Evolutionary conservation across 2,329 filamentous ascomycete species (phyloP).

Genomic region (Xylogone sp.): DNA sequence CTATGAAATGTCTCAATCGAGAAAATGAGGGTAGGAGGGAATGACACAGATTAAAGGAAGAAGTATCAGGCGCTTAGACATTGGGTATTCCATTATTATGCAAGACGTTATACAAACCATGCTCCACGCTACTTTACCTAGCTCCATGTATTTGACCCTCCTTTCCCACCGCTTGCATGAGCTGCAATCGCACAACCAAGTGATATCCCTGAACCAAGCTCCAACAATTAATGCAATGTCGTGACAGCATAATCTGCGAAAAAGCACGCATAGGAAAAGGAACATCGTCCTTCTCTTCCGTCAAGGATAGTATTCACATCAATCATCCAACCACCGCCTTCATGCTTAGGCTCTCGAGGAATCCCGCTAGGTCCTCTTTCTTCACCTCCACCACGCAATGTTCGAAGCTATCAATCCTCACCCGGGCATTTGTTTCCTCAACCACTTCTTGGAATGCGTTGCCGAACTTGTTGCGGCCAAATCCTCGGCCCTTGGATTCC

Average conservation of each 20-base stretch:
- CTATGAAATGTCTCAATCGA: too few species aligned
- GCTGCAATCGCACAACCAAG: background rate
- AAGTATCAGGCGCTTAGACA: too few species aligned
- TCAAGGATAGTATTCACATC: too few species aligned
- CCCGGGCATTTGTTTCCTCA: conserved; percentile 81
- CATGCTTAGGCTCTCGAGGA: conserved; percentile 87
- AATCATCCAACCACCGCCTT: conserved; percentile 71
- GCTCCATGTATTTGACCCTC: background rate
- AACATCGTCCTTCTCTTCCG: too few species aligned
- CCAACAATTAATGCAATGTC: background rate
- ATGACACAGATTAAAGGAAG: too few species aligned
- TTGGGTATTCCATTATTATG: background rate
- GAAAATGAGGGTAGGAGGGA: too few species aligned
- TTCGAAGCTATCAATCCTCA: conserved; percentile 94
- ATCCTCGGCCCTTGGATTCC: conserved; percentile 55
- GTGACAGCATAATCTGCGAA: background rate
- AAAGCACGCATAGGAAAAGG: too few species aligned
- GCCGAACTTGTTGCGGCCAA: conserved; percentile 85
- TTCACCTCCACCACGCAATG: conserved; percentile 97
- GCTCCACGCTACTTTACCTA: background rate
- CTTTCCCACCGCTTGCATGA: background rate
- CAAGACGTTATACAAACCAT: background rate
- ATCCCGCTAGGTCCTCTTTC: conserved; percentile 88
- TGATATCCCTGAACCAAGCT: background rate
- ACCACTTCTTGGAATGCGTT: conserved; percentile 95